Evolutionary conservation across 2,329 filamentous ascomycete genomes (phyloP).

Genomic region (Ophiostoma triangulosporum): DNA sequence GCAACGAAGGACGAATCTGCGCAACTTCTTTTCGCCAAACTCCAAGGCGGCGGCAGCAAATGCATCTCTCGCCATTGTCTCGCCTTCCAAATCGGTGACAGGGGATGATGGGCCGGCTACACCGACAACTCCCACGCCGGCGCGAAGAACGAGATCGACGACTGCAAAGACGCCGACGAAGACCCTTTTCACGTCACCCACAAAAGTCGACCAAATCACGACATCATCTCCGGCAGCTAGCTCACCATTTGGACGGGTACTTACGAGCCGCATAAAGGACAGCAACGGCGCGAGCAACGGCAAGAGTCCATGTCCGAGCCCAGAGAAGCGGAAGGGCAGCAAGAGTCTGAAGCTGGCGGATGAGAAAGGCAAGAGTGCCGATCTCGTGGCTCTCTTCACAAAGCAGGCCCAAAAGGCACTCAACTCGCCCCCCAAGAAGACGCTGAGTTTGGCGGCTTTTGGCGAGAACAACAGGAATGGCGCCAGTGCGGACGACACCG

Average conservation of each 20-base stretch:
- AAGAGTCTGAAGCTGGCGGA: slow-evolving; percentile 21
- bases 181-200: slow-evolving; percentile 6
- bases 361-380: slow-evolving; percentile 40
- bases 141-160: slow-evolving; percentile 24
- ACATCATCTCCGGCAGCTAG: slow-evolving; percentile 1
- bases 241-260: slow-evolving; percentile 6
- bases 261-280: slow-evolving; percentile 9
- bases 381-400: slow-evolving; percentile 47
- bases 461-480: not conserved
- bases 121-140: slow-evolving; percentile 25
- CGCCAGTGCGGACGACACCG: not conserved
- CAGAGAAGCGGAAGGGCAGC: slow-evolving; percentile 24
- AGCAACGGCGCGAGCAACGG: slow-evolving; percentile 6
- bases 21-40: slow-evolving; percentile 40
- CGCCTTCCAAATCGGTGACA: slow-evolving; percentile 1
- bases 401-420: slow-evolving; percentile 41
- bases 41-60: slow-evolving; percentile 21
- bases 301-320: slow-evolving; percentile 31
- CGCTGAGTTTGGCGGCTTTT: slow-evolving; percentile 9
- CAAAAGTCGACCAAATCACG: slow-evolving; percentile 13
- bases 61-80: slow-evolving; percentile 18
- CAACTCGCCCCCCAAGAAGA: slow-evolving; percentile 19
- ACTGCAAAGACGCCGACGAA: slow-evolving; percentile 4
- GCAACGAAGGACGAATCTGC: slow-evolving; percentile 30
- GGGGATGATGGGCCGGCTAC: slow-evolving; percentile 13